Evolutionary conservation across 1,139 yeast species (phyloP), one percentile per base, ranked within the genome.

Genomic region (Blastobotrys apis): DNA sequence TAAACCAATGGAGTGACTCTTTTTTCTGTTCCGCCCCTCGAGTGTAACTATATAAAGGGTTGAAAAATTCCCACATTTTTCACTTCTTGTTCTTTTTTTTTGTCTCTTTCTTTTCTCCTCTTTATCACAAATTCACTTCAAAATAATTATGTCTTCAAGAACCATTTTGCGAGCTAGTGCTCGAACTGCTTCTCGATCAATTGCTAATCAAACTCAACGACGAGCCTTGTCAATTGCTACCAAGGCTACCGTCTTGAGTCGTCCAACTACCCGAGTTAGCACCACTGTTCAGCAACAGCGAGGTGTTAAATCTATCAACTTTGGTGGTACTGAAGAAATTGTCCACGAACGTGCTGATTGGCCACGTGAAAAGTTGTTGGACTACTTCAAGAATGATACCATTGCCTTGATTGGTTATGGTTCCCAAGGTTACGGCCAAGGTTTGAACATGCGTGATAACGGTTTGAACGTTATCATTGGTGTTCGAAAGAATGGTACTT

Each of bases 361-460:
- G 98, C 98, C 98, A 73, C 80, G 84, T 69, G 98, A 92, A 76
- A 92, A 84, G 77, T 78, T 92, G 65, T 78, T 83, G 58, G 94
- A 88, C 65, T 92, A 88, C 80, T 92, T 92, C 87, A 90, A 92
- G 80, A 76, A 90, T 73, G 98, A 92, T 71, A 92, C 98, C 53
- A 76, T 92, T 66, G 97, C 98, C 59, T 75, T 92, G 67, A 90
- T 92, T 62, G 98, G 98, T 73, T 92, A 92, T 81, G 98, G 98
- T 67, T 92, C 98, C 60, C 98, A 92, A 78, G 98, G 98, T 75
- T 92, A 92, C 78, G 98, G 98, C 68, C 98, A 92, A 78, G 97
- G 97, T 74, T 82, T 92, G 64, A 92, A 92, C 88, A 75, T 92
- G 77, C 86, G 98, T 77, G 98, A 92, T 79, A 90, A 92, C 66